Percentiles rank a stretch among this genome's conserved stretches.
phyloP scores from a whole-genome alignment of 2,329 filamentous ascomycete genomes.

The Aureobasidium sp. region DNA sequence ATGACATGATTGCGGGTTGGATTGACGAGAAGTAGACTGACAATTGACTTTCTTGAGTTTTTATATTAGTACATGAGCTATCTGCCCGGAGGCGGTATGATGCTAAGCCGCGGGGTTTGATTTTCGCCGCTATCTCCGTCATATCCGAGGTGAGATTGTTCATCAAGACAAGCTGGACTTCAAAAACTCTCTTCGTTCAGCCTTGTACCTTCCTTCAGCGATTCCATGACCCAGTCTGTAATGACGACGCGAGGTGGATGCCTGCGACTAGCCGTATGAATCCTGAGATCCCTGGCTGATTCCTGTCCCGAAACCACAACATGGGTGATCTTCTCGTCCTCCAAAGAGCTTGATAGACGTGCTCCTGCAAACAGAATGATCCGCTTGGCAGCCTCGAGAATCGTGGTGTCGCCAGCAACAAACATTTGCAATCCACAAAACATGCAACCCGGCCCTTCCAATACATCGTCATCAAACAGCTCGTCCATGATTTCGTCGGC shows the following conservation, averaged over 20 bases:
- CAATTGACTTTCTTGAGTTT: background rate
- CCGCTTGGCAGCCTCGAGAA: constrained; percentile 32
- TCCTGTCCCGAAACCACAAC: constrained; percentile 49
- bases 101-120: background rate
- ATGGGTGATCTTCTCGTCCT: constrained; percentile 58
- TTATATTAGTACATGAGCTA: no score
- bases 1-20: background rate
- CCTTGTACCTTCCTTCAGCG: constrained; percentile 69
- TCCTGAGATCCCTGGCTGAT: constrained; percentile 36
- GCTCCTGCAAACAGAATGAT: constrained; percentile 64
- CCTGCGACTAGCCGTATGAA: constrained; percentile 10
- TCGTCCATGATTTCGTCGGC: constrained; percentile 34
- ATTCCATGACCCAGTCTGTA: constrained; percentile 64
- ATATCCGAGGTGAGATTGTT: background rate
- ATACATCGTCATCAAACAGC: constrained; percentile 48
- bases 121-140: background rate
- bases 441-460: constrained; percentile 45
- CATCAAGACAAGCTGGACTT: background rate
- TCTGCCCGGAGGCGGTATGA: background rate
- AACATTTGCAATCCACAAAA: constrained; percentile 41
- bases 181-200: constrained; percentile 60
- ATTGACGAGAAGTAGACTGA: background rate
- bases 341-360: constrained; percentile 40
- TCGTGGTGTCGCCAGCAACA: constrained; percentile 31
- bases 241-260: constrained; percentile 60